Conservation (phyloP, 1,284 basidiomycete species). For the Irpex sp. region DNA sequence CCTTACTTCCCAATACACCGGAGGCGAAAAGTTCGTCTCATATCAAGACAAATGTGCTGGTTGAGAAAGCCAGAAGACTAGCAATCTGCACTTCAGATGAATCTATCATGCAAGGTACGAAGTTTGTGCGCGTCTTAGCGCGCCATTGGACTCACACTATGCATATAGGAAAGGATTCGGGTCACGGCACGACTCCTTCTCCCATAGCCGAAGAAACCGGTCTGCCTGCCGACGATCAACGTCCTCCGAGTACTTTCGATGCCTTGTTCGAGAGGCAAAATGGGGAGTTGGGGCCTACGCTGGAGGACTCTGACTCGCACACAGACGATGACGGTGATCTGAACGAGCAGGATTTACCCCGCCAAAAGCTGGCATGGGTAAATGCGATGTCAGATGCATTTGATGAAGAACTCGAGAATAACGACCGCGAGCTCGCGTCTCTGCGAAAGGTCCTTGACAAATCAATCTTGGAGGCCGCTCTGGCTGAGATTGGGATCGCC, state of each 20-base stretch:
- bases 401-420: neutral
- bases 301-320: neutral
- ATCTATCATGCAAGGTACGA: too few relatives aligned
- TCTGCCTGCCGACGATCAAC: neutral
- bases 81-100: too few relatives aligned
- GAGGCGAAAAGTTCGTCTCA: too few relatives aligned
- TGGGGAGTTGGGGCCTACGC: neutral
- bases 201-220: neutral
- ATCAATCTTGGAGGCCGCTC: neutral
- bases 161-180: neutral
- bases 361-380: neutral
- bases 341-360: neutral
- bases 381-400: neutral
- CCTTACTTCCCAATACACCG: too few relatives aligned
- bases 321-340: neutral
- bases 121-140: neutral
- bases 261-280: too few relatives aligned
- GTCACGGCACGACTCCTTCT: neutral
- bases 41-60: too few relatives aligned
- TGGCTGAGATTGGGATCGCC: neutral
- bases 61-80: too few relatives aligned
- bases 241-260: too few relatives aligned
- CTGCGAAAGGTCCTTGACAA: neutral
- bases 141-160: neutral
- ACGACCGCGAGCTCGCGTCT: neutral